A percentile compares a stretch with the other conserved stretches of the same genome.
These are phyloP conservation scores for Botrytis fragariae DNA, from an alignment of 2,329 filamentous ascomycete genomes.

Conservation along the genomic window DNA sequence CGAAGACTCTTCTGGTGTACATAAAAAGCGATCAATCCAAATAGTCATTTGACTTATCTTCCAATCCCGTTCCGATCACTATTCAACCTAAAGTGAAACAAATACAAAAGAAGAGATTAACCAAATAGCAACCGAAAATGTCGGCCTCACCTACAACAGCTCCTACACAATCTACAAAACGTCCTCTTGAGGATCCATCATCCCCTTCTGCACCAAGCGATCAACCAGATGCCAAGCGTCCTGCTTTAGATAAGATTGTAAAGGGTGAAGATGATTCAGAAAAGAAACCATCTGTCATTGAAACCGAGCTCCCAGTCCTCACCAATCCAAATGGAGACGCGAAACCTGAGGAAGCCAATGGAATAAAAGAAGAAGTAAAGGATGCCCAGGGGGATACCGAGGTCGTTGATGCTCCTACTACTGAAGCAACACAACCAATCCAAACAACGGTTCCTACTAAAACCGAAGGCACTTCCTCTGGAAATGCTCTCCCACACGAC, in stretches of 20 bases:
- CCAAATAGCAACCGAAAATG: constrained; percentile 55
- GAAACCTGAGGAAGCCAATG: constrained; percentile 43
- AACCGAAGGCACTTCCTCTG: constrained; percentile 28
- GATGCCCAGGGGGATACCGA: constrained; percentile 67
- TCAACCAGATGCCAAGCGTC: constrained; percentile 95
- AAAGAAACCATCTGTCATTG: constrained; percentile 34
- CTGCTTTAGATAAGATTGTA: constrained; percentile 87
- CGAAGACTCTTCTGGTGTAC: constrained; percentile 81
- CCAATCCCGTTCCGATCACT: constrained; percentile 44
- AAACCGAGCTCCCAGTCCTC: constrained; percentile 45
- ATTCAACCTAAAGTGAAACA: constrained; percentile 36
- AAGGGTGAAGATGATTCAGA: constrained; percentile 58
- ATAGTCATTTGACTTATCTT: constrained; percentile 46
- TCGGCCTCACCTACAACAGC: constrained; percentile 64
- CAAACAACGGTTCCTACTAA: constrained; percentile 46
- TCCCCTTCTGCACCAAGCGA: constrained; percentile 89
- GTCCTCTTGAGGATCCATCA: constrained; percentile 93
- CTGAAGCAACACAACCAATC: constrained; percentile 49
- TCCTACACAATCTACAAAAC: constrained; percentile 75
- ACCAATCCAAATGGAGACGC: constrained; percentile 44
- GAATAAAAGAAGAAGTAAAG: constrained; percentile 49
- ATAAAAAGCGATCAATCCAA: constrained; percentile 62
- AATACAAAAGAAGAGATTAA: constrained; percentile 36
- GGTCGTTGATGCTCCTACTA: constrained; percentile 53
- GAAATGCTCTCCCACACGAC: constrained; percentile 64